phyloP scores from a whole-genome alignment of 371 early-diverging fungal genomes.

The Mortierella sp. region DNA sequence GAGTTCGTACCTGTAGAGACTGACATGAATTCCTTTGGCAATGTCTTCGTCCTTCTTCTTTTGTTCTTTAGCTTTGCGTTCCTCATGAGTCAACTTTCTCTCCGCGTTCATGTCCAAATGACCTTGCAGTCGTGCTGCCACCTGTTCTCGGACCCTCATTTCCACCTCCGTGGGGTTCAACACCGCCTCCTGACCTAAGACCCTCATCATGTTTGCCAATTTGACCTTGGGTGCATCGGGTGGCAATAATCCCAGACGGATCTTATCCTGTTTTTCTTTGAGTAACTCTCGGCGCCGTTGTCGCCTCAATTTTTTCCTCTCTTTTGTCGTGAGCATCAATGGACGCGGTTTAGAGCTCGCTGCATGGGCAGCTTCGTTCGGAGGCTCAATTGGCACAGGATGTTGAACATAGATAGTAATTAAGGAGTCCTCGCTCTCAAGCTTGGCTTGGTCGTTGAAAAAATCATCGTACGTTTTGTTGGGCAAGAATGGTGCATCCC shows the following conservation, averaged over 20 bases:
- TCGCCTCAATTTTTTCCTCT: conserved; percentile 91
- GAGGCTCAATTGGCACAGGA: conserved; percentile 90
- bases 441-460: conserved; percentile 54
- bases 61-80: conserved; percentile 80
- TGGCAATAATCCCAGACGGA: conserved; percentile 91
- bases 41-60: conserved; percentile 82
- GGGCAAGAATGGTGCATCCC: conserved; percentile 89
- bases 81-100: conserved; percentile 87
- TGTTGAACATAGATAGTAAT: conserved; percentile 91
- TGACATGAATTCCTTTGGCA: conserved; percentile 71
- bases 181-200: conserved; percentile 90
- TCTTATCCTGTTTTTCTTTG: conserved; percentile 95
- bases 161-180: conserved; percentile 95
- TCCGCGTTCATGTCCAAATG: conserved; percentile 86
- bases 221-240: conserved; percentile 94
- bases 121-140: conserved; percentile 81
- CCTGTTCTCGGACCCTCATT: conserved; percentile 86
- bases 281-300: conserved; percentile 87
- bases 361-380: conserved; percentile 68
- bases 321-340: conserved; percentile 92
- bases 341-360: conserved; percentile 71
- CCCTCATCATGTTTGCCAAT: conserved; percentile 93
- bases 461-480: conserved; percentile 79
- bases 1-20: conserved; percentile 83
- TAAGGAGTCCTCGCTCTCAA: conserved; percentile 65